Conservation (phyloP, 2,329 filamentous ascomycete species). For the Microcyclosporella mali region DNA sequence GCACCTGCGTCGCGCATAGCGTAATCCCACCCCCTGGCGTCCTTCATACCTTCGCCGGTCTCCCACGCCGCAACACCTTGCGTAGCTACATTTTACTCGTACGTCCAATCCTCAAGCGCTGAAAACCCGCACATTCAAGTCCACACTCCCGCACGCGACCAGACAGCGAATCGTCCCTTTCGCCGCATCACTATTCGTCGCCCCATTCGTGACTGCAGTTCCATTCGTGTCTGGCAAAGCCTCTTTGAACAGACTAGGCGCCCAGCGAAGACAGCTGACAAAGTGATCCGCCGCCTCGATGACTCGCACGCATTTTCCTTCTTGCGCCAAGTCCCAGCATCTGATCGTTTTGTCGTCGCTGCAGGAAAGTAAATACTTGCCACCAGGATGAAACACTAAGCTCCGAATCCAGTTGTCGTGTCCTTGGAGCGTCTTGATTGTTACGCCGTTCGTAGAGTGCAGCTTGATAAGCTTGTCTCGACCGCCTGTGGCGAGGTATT, state of each 20-base stretch:
- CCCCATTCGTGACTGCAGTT: constrained; percentile 37
- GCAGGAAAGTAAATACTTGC: constrained; percentile 80
- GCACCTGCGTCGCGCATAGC: no score
- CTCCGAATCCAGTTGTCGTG: constrained; percentile 93
- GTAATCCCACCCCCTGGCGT: no score
- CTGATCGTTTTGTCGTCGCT: constrained; percentile 86
- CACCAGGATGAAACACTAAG: constrained; percentile 82
- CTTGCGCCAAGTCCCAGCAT: constrained; percentile 89
- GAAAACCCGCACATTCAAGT: constrained; percentile 73
- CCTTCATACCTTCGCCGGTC: no score
- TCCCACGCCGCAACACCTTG: no score
- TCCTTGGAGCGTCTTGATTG: constrained; percentile 75
- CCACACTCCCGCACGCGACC: constrained; percentile 80
- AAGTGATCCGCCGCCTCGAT: constrained; percentile 73
- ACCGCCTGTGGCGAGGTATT: constrained; percentile 83
- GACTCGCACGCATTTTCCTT: constrained; percentile 81
- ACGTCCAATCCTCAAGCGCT: constrained; percentile 40
- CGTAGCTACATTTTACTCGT: background rate
- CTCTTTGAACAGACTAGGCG: constrained; percentile 66
- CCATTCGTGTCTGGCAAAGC: constrained; percentile 36
- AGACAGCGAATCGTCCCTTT: constrained; percentile 68
- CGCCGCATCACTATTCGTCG: constrained; percentile 16
- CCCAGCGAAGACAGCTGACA: constrained; percentile 81
- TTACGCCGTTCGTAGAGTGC: constrained; percentile 79
- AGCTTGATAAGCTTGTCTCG: constrained; percentile 86